Evolutionary conservation across 352 stramenopile genomes (phyloP).

Genomic region (Phytophthora colocasiae): DNA sequence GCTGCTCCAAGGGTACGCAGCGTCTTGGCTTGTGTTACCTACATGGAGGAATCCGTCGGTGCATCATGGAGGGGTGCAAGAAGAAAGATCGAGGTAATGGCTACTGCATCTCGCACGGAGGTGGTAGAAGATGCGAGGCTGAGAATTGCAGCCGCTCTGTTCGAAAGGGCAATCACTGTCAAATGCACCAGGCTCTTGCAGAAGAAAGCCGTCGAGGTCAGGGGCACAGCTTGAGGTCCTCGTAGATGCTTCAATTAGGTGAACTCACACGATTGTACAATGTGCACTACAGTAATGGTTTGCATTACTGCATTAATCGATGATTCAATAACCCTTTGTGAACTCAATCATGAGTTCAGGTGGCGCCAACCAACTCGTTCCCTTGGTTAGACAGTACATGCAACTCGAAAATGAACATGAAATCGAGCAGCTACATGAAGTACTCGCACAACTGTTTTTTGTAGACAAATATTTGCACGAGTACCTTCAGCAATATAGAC

Average conservation of each 20-base stretch:
- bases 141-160: conserved; percentile 70
- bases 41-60: conserved; percentile 80
- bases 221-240: conserved; percentile 8
- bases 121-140: conserved; percentile 71
- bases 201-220: conserved; percentile 42
- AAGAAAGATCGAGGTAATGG: conserved; percentile 87
- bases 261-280: no score
- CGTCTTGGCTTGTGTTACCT: conserved; percentile 83
- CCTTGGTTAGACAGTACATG: no score
- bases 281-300: no score
- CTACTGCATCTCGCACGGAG: conserved; percentile 84
- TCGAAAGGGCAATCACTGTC: conserved; percentile 77
- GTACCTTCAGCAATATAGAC: conserved; percentile 6
- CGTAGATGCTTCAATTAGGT: conserved; percentile 3
- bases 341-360: no score
- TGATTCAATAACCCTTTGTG: no score
- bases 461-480: conserved; percentile 23
- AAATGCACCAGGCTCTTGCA: conserved; percentile 60
- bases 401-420: no score
- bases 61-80: conserved; percentile 74
- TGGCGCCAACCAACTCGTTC: no score
- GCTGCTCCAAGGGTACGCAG: conserved; percentile 82
- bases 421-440: no score
- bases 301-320: no score
- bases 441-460: no score